Percentiles rank a stretch among this genome's conserved stretches.
phyloP scores from a whole-genome alignment of 2,329 filamentous ascomycete genomes.

The Fusarium nygamai region DNA sequence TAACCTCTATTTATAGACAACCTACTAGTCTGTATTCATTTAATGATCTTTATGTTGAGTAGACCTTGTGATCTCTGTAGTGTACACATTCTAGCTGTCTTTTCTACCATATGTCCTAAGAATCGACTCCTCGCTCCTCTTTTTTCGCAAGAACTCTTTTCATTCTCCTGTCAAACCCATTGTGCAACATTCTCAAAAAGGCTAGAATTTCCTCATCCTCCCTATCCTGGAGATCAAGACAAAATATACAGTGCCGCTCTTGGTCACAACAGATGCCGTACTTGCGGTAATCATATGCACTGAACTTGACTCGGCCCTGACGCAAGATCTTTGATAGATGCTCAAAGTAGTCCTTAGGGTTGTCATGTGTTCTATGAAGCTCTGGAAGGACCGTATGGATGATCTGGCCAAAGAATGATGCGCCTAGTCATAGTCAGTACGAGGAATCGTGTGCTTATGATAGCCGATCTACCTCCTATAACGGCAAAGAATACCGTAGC shows the following conservation, averaged over 20 bases:
- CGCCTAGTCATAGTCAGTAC: not conserved
- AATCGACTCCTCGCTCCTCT: not conserved
- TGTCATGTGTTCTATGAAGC: not conserved
- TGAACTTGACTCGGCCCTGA: not conserved
- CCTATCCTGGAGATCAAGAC: not conserved
- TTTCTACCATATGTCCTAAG: not conserved
- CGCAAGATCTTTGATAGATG: not conserved
- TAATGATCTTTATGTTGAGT: no score
- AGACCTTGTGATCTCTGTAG: not conserved
- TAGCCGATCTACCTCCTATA: not conserved
- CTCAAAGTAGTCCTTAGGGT: not conserved
- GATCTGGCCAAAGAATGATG: not conserved
- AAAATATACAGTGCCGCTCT: not conserved
- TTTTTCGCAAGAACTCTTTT: not conserved
- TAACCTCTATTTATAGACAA: not conserved
- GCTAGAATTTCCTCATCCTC: not conserved
- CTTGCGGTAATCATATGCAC: not conserved
- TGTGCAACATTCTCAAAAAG: no score
- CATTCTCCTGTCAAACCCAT: not conserved
- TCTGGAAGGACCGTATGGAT: not conserved
- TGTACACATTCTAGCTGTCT: not conserved
- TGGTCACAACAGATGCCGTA: constrained; percentile 2
- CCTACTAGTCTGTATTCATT: not conserved
- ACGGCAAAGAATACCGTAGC: not conserved
- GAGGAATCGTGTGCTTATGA: not conserved